Evolutionary conservation across 305 asterid genomes (phyloP), one percentile per base, ranked within the genome.

Genomic region (Plantago lanceolata): DNA sequence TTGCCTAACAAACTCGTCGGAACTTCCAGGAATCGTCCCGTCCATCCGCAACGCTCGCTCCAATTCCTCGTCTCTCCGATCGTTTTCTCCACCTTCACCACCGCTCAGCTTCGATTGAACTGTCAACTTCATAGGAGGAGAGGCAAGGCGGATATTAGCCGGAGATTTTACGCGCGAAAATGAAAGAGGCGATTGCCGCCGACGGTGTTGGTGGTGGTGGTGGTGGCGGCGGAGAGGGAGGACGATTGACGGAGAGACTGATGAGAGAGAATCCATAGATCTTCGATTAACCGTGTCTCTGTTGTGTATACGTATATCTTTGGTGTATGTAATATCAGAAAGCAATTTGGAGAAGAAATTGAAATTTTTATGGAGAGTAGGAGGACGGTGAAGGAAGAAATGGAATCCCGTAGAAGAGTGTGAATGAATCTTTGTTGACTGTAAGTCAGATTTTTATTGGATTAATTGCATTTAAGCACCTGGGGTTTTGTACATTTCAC

Each of bases 31-130:
- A 59, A 91, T 91, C 48, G 89, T 50, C 12, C 95, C 98, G 74
- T 91, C 96, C 98, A 91, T 78, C 74, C 80, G 87, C 74, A 88
- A 64, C 43, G 98, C 96, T 56, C 84, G 75, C 71, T 91, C 98
- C 71, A 91, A 67, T 60, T 88, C 94, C 70, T 91, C 95, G 60
- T 87, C 91, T 70, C 84, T 74, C 75, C 79, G 71, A 45, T 37
- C 70, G 43, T 72, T 77, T 50, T 78, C 90, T 11, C 75, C 88
- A 64, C 65, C 76, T 61, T 59, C 83, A 3, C 75, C 83, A 3
- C 75, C 75, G n/a, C 69, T 37, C 68, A 68, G 65, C 58, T 73
- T 79, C 47, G 81, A 63, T 26, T 0, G 75, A 52, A 45, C 16
- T 24, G 54, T 56, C 1, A 56, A 29, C 6, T 9, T 6, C 7